phyloP scores from a whole-genome alignment of 495 filamentous ascomycete genomes.

The Amniculicola lignicola region DNA sequence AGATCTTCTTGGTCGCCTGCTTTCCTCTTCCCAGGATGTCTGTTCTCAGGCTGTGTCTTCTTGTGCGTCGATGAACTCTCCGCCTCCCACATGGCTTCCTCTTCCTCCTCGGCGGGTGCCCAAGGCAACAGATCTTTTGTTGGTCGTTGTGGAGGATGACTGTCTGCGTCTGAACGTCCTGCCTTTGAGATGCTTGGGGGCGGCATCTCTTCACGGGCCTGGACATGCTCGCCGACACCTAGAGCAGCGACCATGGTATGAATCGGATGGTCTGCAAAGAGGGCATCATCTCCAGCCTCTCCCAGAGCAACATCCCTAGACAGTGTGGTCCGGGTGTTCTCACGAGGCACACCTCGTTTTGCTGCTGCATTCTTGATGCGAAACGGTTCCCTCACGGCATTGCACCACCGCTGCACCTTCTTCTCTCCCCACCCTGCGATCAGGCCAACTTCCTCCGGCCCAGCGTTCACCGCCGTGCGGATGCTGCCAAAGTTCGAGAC shows the following conservation, averaged over 20 bases:
- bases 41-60: background rate
- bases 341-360: slow-evolving; percentile 47
- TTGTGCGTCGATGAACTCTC: slow-evolving; percentile 14
- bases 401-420: slow-evolving; percentile 83
- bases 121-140: slow-evolving; percentile 37
- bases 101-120: slow-evolving; percentile 41
- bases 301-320: slow-evolving; percentile 26
- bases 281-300: background rate
- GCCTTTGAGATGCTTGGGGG: slow-evolving; percentile 13
- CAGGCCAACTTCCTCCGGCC: slow-evolving; percentile 74
- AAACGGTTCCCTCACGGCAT: slow-evolving; percentile 78
- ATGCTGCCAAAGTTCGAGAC: slow-evolving; percentile 86
- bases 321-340: slow-evolving; percentile 32
- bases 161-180: slow-evolving; percentile 32
- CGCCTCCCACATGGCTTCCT: slow-evolving; percentile 43
- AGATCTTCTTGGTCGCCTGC: slow-evolving; percentile 43
- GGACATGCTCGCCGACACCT: background rate
- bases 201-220: background rate
- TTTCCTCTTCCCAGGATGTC: slow-evolving; percentile 38
- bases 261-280: background rate
- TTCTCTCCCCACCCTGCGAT: slow-evolving; percentile 92
- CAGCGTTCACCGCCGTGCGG: slow-evolving; percentile 79
- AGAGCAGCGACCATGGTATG: background rate
- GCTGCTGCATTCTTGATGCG: slow-evolving; percentile 65
- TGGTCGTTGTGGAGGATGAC: slow-evolving; percentile 29